These are phyloP conservation scores for Radiomyces spectabilis DNA, from an alignment of 192 early-diverging fungal genomes.

Conservation along the genomic window DNA sequence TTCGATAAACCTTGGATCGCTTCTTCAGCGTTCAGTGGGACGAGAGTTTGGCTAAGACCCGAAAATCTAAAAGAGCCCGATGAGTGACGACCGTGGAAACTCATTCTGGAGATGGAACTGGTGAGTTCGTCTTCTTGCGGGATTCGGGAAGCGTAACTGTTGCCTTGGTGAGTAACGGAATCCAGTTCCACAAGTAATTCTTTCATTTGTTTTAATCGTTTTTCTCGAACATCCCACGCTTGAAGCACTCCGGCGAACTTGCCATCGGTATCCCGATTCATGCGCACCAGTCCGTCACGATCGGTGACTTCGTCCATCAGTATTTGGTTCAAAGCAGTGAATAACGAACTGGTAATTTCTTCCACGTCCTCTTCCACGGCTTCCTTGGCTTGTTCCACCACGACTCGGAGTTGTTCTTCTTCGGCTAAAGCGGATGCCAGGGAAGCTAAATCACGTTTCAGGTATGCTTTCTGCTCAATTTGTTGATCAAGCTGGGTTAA, in stretches of 20 bases:
- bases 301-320: conserved; percentile 37
- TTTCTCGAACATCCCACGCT: conserved; percentile 24
- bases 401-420: conserved; percentile 26
- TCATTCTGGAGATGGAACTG: no score
- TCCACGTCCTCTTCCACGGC: conserved; percentile 33
- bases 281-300: conserved; percentile 19
- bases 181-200: conserved; percentile 34
- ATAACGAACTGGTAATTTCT: conserved; percentile 28
- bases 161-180: conserved; percentile 30
- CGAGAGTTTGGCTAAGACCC: no score
- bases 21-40: no score
- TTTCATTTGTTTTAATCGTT: conserved; percentile 32
- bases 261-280: conserved; percentile 25
- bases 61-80: no score
- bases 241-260: conserved; percentile 8
- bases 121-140: no score
- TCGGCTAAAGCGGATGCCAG: conserved; percentile 30
- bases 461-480: conserved; percentile 37
- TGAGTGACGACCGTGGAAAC: no score
- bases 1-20: no score
- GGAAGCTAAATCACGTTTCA: conserved; percentile 34
- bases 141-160: no score
- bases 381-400: conserved; percentile 25
- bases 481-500: conserved; percentile 40
- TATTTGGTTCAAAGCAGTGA: conserved; percentile 34